Conservation (phyloP, 2,329 filamentous ascomycete genomes). For the Fusarium falciforme region DNA sequence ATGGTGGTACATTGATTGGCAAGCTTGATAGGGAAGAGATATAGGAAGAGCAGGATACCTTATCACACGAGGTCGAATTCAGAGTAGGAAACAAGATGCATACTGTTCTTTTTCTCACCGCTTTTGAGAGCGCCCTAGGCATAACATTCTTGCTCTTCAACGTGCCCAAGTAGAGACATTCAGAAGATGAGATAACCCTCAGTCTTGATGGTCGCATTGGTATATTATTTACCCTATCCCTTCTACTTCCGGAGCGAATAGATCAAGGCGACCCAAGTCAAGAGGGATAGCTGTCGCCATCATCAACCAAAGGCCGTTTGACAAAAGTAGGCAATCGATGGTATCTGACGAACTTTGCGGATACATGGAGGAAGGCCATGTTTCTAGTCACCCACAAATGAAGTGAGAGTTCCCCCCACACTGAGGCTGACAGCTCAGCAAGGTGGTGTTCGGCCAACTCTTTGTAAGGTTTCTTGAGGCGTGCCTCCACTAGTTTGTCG, state of each 20-base stretch:
- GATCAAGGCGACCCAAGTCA: background rate
- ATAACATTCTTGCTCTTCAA: background rate
- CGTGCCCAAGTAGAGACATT: background rate
- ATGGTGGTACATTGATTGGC: slow-evolving; percentile 43
- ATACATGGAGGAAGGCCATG: background rate
- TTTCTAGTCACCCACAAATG: background rate
- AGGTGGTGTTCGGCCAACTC: background rate
- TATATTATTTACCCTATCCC: background rate
- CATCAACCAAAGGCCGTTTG: background rate
- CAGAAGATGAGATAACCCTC: background rate
- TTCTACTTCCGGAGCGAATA: background rate
- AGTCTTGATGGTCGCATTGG: background rate
- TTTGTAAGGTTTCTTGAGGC: background rate
- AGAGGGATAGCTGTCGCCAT: background rate
- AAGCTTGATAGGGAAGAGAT: slow-evolving; percentile 44
- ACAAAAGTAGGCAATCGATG: background rate
- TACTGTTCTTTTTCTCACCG: background rate
- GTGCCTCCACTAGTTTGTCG: background rate
- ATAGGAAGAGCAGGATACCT: background rate
- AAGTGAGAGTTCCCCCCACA: background rate
- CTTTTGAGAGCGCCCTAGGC: background rate
- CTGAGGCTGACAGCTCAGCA: background rate
- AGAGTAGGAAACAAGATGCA: background rate
- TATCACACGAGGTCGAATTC: background rate
- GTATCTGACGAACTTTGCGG: background rate